phyloP scores from a whole-genome alignment of 306 rosid species.

The Cyamopsis tetragonoloba region DNA sequence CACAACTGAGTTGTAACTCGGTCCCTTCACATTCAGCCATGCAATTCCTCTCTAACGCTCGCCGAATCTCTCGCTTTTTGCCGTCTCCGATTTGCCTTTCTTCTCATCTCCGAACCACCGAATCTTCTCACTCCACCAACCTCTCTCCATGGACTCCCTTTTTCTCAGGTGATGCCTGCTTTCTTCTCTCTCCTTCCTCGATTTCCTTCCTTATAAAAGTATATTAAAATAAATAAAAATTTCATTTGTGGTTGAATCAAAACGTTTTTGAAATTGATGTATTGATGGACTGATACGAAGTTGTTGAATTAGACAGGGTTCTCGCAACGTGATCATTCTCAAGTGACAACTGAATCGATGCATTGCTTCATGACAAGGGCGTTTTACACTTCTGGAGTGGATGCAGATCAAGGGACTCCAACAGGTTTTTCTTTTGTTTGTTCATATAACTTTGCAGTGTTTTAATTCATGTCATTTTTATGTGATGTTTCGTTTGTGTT shows the following conservation, averaged over 20 bases:
- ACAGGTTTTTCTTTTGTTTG: slow-evolving; percentile 51
- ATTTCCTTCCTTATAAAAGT: too few relatives aligned
- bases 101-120: slow-evolving; percentile 27
- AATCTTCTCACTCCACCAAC: slow-evolving; percentile 27
- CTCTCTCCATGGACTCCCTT: too few relatives aligned
- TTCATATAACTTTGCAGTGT: neutral
- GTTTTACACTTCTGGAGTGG: slow-evolving; percentile 44
- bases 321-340: slow-evolving; percentile 15
- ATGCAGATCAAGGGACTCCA: slow-evolving; percentile 31
- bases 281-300: neutral
- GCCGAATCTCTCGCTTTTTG: slow-evolving; percentile 48
- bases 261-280: neutral
- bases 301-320: slow-evolving; percentile 42
- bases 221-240: too few relatives aligned
- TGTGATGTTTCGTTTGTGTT: neutral
- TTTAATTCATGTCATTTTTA: slow-evolving; percentile 21
- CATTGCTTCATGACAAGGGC: slow-evolving; percentile 36
- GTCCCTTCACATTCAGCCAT: slow-evolving; percentile 29
- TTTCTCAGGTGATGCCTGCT: slow-evolving; percentile 35
- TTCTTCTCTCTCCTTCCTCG: neutral
- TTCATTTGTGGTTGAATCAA: too few relatives aligned
- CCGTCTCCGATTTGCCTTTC: slow-evolving; percentile 45
- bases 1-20: slow-evolving; percentile 18
- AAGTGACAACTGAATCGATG: slow-evolving; percentile 24
- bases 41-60: slow-evolving; percentile 60